Evolutionary conservation across 768 basidiomycete genomes (phyloP), one percentile per base, ranked within the genome.

Genomic region (Serendipita vermifera): DNA sequence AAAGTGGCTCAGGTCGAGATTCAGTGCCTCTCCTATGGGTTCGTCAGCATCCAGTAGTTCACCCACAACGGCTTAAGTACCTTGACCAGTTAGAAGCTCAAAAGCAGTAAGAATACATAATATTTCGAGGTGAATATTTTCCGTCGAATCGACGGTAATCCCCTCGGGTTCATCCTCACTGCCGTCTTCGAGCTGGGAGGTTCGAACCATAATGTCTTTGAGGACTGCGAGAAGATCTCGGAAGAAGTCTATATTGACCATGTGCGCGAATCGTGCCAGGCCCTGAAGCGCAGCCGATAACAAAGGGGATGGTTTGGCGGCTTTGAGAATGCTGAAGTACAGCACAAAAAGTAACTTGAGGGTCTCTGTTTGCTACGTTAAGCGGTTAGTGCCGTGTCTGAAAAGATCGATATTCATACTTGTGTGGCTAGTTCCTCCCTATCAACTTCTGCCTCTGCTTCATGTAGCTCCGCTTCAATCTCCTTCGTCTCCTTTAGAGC

Each of bases 171-270:
- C 39, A 38, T 60, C 59, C 38, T 76, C 73, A 33, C 64, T 62
- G 7, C 15, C 35, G 13, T 61, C 56, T 2, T 54, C 29, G 22
- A 24, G 9, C n/a, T n/a, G n/a, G n/a, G n/a, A n/a, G n/a, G n/a
- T n/a, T 59, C 79, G 79, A 54, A 72, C 64, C 63, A 93, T 80
- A 57, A 93, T 77, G 57, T 76, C 76, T 70, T 87, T 87, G 32
- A 99, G 74, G 3, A 92, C 88, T 55, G 79, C 75, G 73, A 99
- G 77, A 43, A 99, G 75, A 70, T 99, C 96, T 64, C 85, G 83
- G 80, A 98, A 99, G 72, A 99, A 98, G 68, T 99, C 93, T 62
- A 98, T 79, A 69, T 96, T 99, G 68, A 99, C 91, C 57, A 97
- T 79, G 67, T 98, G 96, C 1, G 94, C 85, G 65, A 89, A 98